These are phyloP conservation scores for Wickerhamomyces strasburgensis DNA, from an alignment of 805 yeast genomes.

Conservation along the genomic window DNA sequence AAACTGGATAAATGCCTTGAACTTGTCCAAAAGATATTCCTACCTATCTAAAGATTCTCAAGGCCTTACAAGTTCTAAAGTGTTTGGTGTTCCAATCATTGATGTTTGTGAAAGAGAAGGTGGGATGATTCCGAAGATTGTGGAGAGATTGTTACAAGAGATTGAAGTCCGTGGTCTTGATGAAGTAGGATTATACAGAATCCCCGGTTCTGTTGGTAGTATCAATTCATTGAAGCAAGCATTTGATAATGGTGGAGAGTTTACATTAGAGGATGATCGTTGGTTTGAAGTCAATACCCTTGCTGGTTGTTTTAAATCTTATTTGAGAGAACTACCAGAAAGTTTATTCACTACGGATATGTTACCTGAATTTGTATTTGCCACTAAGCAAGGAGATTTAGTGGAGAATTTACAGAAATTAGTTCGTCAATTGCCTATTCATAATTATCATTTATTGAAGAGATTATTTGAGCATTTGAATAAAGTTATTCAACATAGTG, in stretches of 20 bases:
- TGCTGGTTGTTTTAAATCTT: slow-evolving; percentile 83
- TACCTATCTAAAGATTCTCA: slow-evolving; percentile 36
- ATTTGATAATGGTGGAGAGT: slow-evolving; percentile 46
- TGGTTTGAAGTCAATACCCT: slow-evolving; percentile 81
- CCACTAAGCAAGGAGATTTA: slow-evolving; percentile 31
- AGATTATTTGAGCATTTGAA: slow-evolving; percentile 65
- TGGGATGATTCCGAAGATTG: slow-evolving; percentile 56
- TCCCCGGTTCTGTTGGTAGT: slow-evolving; percentile 58
- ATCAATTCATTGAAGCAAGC: slow-evolving; percentile 49
- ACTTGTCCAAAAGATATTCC: slow-evolving; percentile 35
- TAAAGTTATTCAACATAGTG: slow-evolving; percentile 60
- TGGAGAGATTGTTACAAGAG: slow-evolving; percentile 61
- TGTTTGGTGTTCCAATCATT: slow-evolving; percentile 84
- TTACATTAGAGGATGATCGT: slow-evolving; percentile 46
- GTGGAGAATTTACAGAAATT: slow-evolving; percentile 27
- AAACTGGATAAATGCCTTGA: slow-evolving; percentile 61
- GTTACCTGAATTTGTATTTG: slow-evolving; percentile 51
- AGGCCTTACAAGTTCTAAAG: slow-evolving; percentile 40
- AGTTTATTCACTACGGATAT: slow-evolving; percentile 66
- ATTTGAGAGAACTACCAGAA: slow-evolving; percentile 81
- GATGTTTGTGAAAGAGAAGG: slow-evolving; percentile 72
- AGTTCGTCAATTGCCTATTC: slow-evolving; percentile 48
- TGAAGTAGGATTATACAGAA: slow-evolving; percentile 86
- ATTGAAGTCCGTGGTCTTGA: slow-evolving; percentile 85
- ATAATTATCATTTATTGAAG: slow-evolving; percentile 65